Evolutionary conservation across 495 filamentous ascomycete species (phyloP).

Genomic region (Cryomyces minteri): DNA sequence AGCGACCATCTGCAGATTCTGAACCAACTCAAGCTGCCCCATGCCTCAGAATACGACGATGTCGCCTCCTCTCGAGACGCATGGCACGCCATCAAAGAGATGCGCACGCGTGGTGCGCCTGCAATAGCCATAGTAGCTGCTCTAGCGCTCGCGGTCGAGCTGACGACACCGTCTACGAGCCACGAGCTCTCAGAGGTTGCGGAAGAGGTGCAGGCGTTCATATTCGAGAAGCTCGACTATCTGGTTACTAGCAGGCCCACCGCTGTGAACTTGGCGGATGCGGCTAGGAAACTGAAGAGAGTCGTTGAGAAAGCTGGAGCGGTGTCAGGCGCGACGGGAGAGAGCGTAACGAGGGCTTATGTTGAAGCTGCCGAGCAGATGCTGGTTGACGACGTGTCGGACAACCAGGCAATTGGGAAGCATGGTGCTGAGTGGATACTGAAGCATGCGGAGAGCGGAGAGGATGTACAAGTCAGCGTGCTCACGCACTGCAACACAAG

Average conservation of each 20-base stretch:
- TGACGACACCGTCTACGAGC: constrained; percentile 21
- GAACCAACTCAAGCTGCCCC: constrained; percentile 81
- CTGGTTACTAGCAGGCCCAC: constrained; percentile 77
- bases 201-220: constrained; percentile 44
- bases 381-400: constrained; percentile 66
- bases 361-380: constrained; percentile 68
- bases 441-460: constrained; percentile 20
- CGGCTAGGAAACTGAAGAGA: constrained; percentile 56
- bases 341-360: constrained; percentile 41
- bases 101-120: constrained; percentile 86
- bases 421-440: constrained; percentile 73
- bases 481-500: constrained; percentile 97
- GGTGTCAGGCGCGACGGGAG: constrained; percentile 21
- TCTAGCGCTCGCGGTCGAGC: constrained; percentile 63
- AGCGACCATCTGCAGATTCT: constrained; percentile 66
- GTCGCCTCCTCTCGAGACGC: constrained; percentile 62
- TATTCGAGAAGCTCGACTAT: constrained; percentile 59
- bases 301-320: constrained; percentile 26
- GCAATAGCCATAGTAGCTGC: constrained; percentile 96
- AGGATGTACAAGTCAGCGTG: constrained; percentile 39
- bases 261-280: constrained; percentile 86
- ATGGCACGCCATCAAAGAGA: constrained; percentile 81
- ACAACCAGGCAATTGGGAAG: constrained; percentile 70
- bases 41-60: constrained; percentile 59
- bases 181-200: constrained; percentile 20